phyloP scores from a whole-genome alignment of 2,329 filamentous ascomycete genomes.

The Paraphoma sp. region DNA sequence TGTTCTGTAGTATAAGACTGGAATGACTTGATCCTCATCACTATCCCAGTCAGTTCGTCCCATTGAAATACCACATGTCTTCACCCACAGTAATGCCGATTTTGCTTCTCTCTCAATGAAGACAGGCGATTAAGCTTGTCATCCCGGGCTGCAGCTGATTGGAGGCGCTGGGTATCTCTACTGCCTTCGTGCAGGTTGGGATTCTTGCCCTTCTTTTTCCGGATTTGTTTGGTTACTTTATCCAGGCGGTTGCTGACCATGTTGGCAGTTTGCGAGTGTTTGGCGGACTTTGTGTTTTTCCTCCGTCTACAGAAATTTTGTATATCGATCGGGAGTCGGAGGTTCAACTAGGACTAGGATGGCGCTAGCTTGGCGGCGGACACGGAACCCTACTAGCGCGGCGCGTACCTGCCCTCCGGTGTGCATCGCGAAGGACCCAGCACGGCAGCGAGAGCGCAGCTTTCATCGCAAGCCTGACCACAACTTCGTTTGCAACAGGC shows the following conservation, averaged over 20 bases:
- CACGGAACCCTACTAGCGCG: conserved; percentile 15
- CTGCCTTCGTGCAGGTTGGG: conserved; percentile 86
- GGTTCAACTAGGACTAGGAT: conserved; percentile 3
- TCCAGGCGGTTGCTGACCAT: conserved; percentile 66
- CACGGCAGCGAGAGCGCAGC: conserved; percentile 17
- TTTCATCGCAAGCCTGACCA: neutral
- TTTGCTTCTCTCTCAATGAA: conserved; percentile 72
- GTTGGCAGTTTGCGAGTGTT: conserved; percentile 9
- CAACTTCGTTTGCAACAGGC: neutral
- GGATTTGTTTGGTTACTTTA: conserved; percentile 88
- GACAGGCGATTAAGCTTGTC: conserved; percentile 79
- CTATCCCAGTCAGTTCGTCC: conserved; percentile 47
- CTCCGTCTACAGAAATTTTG: conserved; percentile 32
- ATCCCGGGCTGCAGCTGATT: conserved; percentile 80
- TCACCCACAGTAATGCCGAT: conserved; percentile 73
- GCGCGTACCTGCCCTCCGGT: conserved; percentile 25
- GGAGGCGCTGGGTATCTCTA: conserved; percentile 81
- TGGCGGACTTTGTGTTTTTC: conserved; percentile 3
- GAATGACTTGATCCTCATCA: conserved; percentile 74
- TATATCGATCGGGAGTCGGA: conserved; percentile 22
- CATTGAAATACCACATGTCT: no score
- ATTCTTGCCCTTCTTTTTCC: conserved; percentile 81
- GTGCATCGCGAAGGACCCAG: conserved; percentile 26
- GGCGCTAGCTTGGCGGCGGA: conserved; percentile 14
- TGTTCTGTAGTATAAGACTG: conserved; percentile 68